These are phyloP conservation scores for Pleurotus giganteus DNA, from an alignment of 768 basidiomycete species.

Conservation along the genomic window DNA sequence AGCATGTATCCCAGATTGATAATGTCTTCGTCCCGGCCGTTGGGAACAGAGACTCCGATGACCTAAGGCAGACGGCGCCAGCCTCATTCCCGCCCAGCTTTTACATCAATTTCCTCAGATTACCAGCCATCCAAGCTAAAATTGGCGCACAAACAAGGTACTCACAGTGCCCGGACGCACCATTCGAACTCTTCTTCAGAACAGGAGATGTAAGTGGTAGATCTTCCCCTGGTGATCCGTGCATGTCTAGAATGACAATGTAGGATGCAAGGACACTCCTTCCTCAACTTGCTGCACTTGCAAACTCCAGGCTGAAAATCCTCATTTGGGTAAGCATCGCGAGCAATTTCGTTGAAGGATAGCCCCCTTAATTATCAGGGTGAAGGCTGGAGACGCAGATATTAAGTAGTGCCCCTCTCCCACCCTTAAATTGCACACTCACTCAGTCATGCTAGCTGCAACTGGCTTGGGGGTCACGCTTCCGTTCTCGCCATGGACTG, in stretches of 20 bases:
- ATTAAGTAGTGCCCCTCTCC: constrained; percentile 37
- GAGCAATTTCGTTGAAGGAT: constrained; percentile 14
- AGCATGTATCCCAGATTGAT: constrained; percentile 28
- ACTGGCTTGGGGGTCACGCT: constrained; percentile 46
- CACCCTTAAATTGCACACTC: background rate
- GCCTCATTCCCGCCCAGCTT: constrained; percentile 58
- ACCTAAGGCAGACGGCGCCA: constrained; percentile 55
- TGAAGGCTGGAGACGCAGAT: constrained; percentile 46
- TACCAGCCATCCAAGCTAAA: constrained; percentile 29
- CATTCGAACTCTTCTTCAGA: constrained; percentile 36
- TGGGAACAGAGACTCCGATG: constrained; percentile 51
- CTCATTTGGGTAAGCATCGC: constrained; percentile 41
- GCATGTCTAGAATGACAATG: background rate
- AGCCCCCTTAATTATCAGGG: constrained; percentile 17
- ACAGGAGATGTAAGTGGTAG: constrained; percentile 54
- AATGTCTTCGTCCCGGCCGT: constrained; percentile 51
- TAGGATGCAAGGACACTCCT: constrained; percentile 56
- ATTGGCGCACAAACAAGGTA: constrained; percentile 57
- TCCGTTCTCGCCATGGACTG: constrained; percentile 44
- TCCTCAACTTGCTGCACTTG: constrained; percentile 46
- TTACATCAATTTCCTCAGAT: constrained; percentile 45
- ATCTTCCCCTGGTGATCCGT: background rate
- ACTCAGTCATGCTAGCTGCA: constrained; percentile 29
- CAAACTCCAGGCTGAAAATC: constrained; percentile 39
- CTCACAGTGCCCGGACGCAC: constrained; percentile 44